These are phyloP conservation scores for Microbotryomycetes sp. DNA, from an alignment of 1,284 basidiomycete species.

Conservation along the genomic window DNA sequence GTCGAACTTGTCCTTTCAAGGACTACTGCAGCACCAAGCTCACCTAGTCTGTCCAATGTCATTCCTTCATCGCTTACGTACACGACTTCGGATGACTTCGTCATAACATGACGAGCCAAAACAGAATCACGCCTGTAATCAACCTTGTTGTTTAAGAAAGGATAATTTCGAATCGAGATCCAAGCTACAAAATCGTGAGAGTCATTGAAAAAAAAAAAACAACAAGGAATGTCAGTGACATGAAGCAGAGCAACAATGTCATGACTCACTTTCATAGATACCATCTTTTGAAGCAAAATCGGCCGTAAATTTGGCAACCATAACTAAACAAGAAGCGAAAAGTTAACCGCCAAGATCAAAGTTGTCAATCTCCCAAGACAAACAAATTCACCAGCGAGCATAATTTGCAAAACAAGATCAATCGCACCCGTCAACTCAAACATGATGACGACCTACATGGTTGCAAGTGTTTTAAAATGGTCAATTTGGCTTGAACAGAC, in stretches of 20 bases:
- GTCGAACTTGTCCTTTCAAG: constrained; percentile 59
- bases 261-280: constrained; percentile 35
- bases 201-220: neutral
- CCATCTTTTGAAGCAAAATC: constrained; percentile 36
- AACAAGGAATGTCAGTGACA: neutral
- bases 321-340: constrained; percentile 57
- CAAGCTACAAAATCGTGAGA: constrained; percentile 29
- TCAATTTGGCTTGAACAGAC: neutral
- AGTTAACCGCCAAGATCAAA: neutral
- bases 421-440: constrained; percentile 92
- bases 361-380: constrained; percentile 61
- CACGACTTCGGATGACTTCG: constrained; percentile 40
- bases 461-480: constrained; percentile 46
- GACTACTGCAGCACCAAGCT: constrained; percentile 47
- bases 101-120: constrained; percentile 59
- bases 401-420: constrained; percentile 88
- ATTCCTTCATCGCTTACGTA: constrained; percentile 28
- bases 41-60: constrained; percentile 15
- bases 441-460: constrained; percentile 90
- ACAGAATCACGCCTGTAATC: constrained; percentile 61
- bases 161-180: constrained; percentile 51
- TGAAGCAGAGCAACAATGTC: no score
- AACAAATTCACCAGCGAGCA: constrained; percentile 62
- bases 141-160: constrained; percentile 60
- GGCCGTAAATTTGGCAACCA: constrained; percentile 67